These are phyloP conservation scores for Cladophialophora exuberans DNA, from an alignment of 2,329 filamentous ascomycete species.

Conservation along the genomic window DNA sequence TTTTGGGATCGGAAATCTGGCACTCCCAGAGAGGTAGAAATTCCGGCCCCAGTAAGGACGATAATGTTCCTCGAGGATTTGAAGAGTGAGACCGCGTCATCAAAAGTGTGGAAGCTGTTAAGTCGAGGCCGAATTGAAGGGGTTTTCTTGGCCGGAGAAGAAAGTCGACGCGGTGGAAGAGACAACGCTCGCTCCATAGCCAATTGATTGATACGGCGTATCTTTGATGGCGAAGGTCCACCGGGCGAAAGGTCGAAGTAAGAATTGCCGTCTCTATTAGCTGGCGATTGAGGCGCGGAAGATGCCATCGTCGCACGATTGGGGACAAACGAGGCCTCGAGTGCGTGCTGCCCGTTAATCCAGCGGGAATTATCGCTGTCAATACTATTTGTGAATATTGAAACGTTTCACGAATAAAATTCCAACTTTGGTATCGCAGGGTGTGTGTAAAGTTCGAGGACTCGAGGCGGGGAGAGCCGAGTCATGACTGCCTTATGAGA, in stretches of 20 bases:
- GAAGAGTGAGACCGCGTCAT: constrained; percentile 82
- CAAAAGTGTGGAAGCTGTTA: constrained; percentile 75
- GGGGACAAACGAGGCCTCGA: not conserved
- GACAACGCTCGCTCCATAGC: constrained; percentile 23
- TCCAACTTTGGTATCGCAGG: too few relatives aligned
- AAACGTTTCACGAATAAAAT: too few relatives aligned
- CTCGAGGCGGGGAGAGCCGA: not conserved
- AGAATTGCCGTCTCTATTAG: constrained; percentile 14
- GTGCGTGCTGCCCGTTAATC: not conserved
- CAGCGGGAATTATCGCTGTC: not conserved
- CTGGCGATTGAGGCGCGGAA: constrained; percentile 24
- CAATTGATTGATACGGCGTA: constrained; percentile 21
- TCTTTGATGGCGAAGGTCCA: constrained; percentile 21
- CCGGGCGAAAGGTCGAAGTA: constrained; percentile 20
- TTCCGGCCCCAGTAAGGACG: constrained; percentile 92
- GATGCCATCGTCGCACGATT: constrained; percentile 20
- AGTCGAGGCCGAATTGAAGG: constrained; percentile 27
- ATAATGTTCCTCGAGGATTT: constrained; percentile 79
- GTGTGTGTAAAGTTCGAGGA: constrained; percentile 5
- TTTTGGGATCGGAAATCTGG: constrained; percentile 95
- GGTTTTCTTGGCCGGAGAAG: constrained; percentile 20
- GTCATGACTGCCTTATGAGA: constrained; percentile 3
- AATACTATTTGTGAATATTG: too few relatives aligned
- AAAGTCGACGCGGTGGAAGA: constrained; percentile 22
- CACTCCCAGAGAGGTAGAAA: constrained; percentile 94